Percentiles rank a stretch among this genome's conserved stretches.
These are phyloP conservation scores for Lyophyllum shimeji DNA, from an alignment of 768 basidiomycete genomes.

Conservation along the genomic window DNA sequence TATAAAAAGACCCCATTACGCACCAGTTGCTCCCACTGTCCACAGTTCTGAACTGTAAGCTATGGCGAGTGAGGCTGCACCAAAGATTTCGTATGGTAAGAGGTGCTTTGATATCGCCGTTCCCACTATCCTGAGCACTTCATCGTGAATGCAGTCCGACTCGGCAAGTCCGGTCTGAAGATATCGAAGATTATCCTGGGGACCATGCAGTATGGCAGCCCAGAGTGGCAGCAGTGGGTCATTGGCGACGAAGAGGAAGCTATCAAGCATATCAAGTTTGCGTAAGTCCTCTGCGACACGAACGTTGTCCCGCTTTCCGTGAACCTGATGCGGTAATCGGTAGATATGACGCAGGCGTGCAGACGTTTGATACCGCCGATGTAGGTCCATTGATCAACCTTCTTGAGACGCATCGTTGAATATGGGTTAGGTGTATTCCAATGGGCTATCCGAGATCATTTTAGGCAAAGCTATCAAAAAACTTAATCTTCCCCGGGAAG, in stretches of 20 bases:
- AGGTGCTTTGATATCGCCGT: not conserved
- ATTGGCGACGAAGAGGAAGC: conserved; percentile 46
- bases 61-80: not conserved
- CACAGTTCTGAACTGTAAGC: not conserved
- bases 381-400: conserved; percentile 19
- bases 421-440: conserved; percentile 52
- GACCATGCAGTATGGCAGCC: conserved; percentile 56
- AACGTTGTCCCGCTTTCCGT: not conserved
- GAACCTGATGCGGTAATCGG: not conserved
- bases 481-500: conserved; percentile 65
- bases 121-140: not conserved
- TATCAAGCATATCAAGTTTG: conserved; percentile 51
- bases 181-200: conserved; percentile 68
- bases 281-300: conserved; percentile 25
- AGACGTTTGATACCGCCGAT: conserved; percentile 58
- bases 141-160: conserved; percentile 31
- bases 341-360: conserved; percentile 63
- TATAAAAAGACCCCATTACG: not conserved
- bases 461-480: conserved; percentile 73
- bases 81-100: not conserved
- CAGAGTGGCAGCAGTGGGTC: conserved; percentile 51
- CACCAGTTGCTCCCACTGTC: not conserved
- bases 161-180: conserved; percentile 57
- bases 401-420: not conserved
- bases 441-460: conserved; percentile 55